A percentile compares a stretch with the other conserved stretches of the same genome.
These are phyloP conservation scores for Sporothrix dimorphospora DNA, from an alignment of 2,329 filamentous ascomycete genomes.

Conservation along the genomic window DNA sequence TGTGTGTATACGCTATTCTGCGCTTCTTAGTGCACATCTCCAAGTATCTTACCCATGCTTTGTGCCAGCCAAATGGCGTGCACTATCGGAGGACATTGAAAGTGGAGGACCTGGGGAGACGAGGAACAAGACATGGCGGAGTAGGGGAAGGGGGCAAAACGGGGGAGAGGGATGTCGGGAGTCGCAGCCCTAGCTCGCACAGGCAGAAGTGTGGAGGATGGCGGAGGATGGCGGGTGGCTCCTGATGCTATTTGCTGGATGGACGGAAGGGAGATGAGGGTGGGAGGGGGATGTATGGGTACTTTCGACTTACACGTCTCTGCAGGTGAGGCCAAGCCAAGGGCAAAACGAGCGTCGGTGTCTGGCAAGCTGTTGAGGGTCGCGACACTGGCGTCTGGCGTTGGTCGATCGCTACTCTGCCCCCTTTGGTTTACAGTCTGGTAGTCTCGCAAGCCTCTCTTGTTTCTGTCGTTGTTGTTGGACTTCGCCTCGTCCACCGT, in stretches of 20 bases:
- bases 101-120: slow-evolving; percentile 18
- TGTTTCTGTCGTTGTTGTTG: neutral
- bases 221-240: neutral
- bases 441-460: neutral
- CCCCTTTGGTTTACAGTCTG: neutral
- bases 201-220: slow-evolving; percentile 27
- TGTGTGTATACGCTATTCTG: neutral
- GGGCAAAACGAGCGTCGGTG: too few relatives aligned
- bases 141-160: slow-evolving; percentile 31
- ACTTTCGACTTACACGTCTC: slow-evolving; percentile 19
- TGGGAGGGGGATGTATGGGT: slow-evolving; percentile 23
- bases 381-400: neutral
- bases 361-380: neutral
- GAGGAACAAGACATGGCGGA: slow-evolving; percentile 23
- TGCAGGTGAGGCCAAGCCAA: neutral
- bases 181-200: slow-evolving; percentile 4
- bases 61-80: slow-evolving; percentile 10
- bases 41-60: slow-evolving; percentile 22
- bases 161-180: slow-evolving; percentile 25
- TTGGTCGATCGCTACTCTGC: neutral
- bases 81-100: slow-evolving; percentile 21
- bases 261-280: slow-evolving; percentile 27
- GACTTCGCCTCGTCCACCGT: neutral
- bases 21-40: slow-evolving; percentile 21
- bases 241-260: slow-evolving; percentile 24